A percentile compares a stretch with the other conserved stretches of the same genome.
Evolutionary conservation across 2,329 filamentous ascomycete genomes (phyloP).

Genomic region (Blastomyces parvus): DNA sequence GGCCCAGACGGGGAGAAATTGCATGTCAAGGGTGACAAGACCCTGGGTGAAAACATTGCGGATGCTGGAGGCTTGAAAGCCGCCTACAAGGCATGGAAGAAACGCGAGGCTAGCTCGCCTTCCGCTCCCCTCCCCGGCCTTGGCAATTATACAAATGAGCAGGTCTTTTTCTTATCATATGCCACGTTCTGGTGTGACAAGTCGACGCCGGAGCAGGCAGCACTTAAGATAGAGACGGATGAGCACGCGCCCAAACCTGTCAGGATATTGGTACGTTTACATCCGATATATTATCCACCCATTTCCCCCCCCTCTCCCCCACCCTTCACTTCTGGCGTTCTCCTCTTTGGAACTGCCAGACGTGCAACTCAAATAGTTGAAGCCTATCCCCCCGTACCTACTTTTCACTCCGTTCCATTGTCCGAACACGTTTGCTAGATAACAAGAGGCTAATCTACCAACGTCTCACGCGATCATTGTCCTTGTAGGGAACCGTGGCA

Average conservation of each 20-base stretch:
- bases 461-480: neutral
- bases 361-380: neutral
- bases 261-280: constrained; percentile 2
- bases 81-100: constrained; percentile 57
- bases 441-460: neutral
- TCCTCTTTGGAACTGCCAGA: neutral
- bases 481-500: constrained; percentile 47
- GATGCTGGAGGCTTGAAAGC: constrained; percentile 58
- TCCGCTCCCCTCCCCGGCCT: constrained; percentile 52
- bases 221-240: constrained; percentile 52
- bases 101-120: constrained; percentile 43
- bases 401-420: neutral
- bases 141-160: constrained; percentile 54
- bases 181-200: constrained; percentile 60
- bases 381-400: neutral
- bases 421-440: neutral
- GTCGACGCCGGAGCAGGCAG: constrained; percentile 48
- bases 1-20: constrained; percentile 48
- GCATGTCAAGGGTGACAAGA: constrained; percentile 54
- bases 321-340: neutral
- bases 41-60: constrained; percentile 61
- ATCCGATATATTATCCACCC: too few relatives aligned
- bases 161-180: constrained; percentile 60
- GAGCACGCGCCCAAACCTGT: constrained; percentile 38
- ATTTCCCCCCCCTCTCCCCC: neutral